Evolutionary conservation across 768 basidiomycete species (phyloP), one percentile per base, ranked within the genome.

Genomic region (Lactifluus volemus): DNA sequence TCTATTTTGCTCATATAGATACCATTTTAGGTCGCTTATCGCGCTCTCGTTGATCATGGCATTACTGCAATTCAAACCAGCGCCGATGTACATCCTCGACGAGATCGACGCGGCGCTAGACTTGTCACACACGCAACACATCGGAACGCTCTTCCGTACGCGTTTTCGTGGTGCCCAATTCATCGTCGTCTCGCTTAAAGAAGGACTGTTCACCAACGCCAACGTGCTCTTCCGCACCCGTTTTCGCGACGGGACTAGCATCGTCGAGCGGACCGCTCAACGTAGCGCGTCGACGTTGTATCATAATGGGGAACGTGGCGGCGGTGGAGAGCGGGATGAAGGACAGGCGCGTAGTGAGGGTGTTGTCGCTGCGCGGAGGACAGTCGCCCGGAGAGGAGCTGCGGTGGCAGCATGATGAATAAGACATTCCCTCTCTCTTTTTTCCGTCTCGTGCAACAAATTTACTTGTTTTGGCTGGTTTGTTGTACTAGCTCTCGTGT

Each of bases 11-110:
- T 11, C 10, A 38, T 38, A 11, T 12, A 38, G 4, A 11, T 3
- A 10, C 1, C 9, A 29, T 42, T 45, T 25, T 67, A 98, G 95
- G 65, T 99, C 97, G 0, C 81, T 99, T 65, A 98, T 99, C 69
- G 97, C 97, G 0, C 82, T 99, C 0, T 98, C 96, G 12, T 80
- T 99, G 42, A 98, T 98, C 77, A 96, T 99, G 94, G 89, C 97
- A 0, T 83, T 99, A 17, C 84, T 98, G n/a, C 94, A 98, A 71
- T 98, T 98, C 81, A 98, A 98, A 70, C 95, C 96, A 8, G 95
- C 96, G 15, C 96, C 94, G 2, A 94, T 98, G 92, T 98, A 98
- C 73, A 99, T 99, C 70, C 82, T 99, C 9, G 97, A 99, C 74
- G 97, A 99, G 74, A 96, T 99, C 64, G 97, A 98, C 72, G 95